Evolutionary conservation across 2,329 filamentous ascomycete species (phyloP), one percentile per base, ranked within the genome.

Genomic region (Lasiodiplodia theobromae): DNA sequence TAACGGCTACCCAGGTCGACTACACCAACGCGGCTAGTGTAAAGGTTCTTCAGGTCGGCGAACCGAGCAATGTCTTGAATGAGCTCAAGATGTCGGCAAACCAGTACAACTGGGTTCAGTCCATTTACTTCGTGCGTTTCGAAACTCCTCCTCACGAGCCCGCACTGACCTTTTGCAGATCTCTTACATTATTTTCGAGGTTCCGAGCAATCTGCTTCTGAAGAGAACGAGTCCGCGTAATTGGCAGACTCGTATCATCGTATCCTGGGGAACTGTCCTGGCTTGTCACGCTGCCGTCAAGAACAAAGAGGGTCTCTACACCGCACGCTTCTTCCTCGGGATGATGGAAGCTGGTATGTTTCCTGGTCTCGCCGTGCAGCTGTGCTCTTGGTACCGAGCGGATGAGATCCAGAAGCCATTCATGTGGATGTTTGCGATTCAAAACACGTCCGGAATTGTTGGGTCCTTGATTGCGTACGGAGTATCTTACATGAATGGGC

Each of bases 381-480:
- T 80, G 56, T 75, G 75, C 25, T 76, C 74, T 68, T 82, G 79
- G 73, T 75, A 78, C 34, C 76, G 78, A 25, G 75, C 77, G 11
- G 76, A 80, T 67, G 79, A 82, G 66, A 76, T 80, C 52, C 74
- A 78, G 58, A 75, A 76, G 68, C 73, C 77, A 25, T 75, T 78
- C 53, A 78, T 75, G 76, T 68, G 72, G 76, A 71, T 79, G 77
- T 74, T 80, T 76, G 74, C 74, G 70, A 70, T 77, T 73, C 34
- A 75, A 71, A 68, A 79, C 73, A 57, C 73, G 70, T 70, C 78
- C 11, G 77, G 77, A 7, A 77, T 78, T 21, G 75, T 80, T 25
- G 74, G 76, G 21, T 78, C 78, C 5, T 69, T 74, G 16, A 66
- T 77, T 18, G 67, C 72, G 53, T 73, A 72, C 44, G 73, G 69